phyloP scores from a whole-genome alignment of 2,329 filamentous ascomycete genomes.

The Hypoxylon sp. region DNA sequence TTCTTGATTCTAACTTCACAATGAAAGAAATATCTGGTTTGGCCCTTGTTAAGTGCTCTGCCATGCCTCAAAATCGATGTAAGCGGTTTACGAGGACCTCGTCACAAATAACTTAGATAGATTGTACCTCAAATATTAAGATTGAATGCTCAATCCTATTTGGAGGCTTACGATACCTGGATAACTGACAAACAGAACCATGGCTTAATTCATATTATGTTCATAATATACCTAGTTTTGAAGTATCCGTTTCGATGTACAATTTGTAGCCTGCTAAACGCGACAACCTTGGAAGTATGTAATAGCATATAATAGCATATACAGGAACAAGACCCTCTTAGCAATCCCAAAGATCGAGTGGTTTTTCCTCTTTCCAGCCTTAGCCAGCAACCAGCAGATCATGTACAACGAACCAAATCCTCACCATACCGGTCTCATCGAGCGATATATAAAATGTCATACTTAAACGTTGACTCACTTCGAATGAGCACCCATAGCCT shows the following conservation, averaged over 20 bases:
- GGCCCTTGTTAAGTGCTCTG: not conserved
- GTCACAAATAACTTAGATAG: not conserved
- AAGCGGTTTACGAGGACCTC: not conserved
- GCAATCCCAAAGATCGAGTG: not conserved
- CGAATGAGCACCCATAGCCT: slow-evolving; percentile 65
- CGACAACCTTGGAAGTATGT: not conserved
- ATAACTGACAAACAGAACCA: not conserved
- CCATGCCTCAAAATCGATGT: not conserved
- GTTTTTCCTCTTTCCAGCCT: not conserved
- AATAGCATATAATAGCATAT: not conserved
- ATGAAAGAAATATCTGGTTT: not conserved
- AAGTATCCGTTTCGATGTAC: not conserved
- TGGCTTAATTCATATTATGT: not conserved
- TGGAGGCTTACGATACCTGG: not conserved
- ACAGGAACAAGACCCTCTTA: not conserved
- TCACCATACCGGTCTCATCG: not conserved
- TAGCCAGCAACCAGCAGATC: not conserved
- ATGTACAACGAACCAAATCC: not conserved
- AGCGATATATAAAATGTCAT: not conserved
- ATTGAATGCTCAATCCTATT: not conserved
- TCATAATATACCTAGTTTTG: not conserved
- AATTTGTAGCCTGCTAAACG: not conserved
- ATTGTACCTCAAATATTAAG: not conserved
- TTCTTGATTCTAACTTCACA: not conserved
- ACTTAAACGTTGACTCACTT: not conserved